Evolutionary conservation across 257 asterid species (phyloP).

Genomic region (Paraleonurus japonicus): DNA sequence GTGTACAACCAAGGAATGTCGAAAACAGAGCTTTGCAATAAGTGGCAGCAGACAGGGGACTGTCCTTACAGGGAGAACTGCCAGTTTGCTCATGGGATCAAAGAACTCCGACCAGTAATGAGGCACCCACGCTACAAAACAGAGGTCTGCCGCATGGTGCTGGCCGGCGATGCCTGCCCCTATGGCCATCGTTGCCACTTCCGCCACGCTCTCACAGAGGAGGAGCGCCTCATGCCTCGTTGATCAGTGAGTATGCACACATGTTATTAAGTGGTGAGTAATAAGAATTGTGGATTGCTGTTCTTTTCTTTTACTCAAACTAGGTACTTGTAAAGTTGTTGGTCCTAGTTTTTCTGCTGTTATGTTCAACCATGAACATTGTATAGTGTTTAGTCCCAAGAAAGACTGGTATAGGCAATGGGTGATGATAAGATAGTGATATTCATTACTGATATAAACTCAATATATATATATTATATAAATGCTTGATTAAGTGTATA

Average conservation of each 20-base stretch:
- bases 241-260: conserved; percentile 9
- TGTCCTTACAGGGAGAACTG: conserved; percentile 75
- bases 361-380: background rate
- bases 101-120: conserved; percentile 74
- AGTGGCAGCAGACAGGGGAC: conserved; percentile 77
- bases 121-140: conserved; percentile 91
- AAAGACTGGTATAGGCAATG: background rate
- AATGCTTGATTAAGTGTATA: background rate
- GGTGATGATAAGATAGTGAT: background rate
- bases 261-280: background rate
- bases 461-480: background rate
- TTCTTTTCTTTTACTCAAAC: background rate
- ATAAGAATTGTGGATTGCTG: conserved; percentile 4
- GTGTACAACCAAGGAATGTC: conserved; percentile 77
- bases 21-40: conserved; percentile 86
- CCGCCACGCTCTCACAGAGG: conserved; percentile 73
- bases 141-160: conserved; percentile 72
- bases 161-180: conserved; percentile 69
- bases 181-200: conserved; percentile 91
- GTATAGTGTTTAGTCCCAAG: conserved; percentile 1
- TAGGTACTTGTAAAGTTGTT: conserved; percentile 16
- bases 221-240: conserved; percentile 49
- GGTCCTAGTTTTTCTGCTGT: background rate
- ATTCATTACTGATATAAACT: background rate
- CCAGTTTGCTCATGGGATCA: conserved; percentile 79